Conservation (phyloP, 768 basidiomycete genomes). For the Suillus sp. region DNA sequence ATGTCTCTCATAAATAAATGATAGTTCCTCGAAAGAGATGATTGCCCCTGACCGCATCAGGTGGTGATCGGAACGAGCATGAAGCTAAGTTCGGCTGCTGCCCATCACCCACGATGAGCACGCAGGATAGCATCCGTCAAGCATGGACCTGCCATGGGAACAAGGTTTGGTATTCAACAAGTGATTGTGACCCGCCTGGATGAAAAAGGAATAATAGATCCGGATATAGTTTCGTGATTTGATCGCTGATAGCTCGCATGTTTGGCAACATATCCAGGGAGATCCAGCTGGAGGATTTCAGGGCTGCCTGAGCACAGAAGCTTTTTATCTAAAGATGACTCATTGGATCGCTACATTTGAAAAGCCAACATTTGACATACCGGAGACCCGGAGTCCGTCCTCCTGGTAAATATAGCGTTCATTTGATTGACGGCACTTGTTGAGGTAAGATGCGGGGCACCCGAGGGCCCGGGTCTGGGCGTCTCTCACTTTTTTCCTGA, state of each 20-base stretch:
- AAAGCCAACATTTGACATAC: slow-evolving; percentile 6
- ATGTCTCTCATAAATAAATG: too few relatives aligned
- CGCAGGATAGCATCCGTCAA: slow-evolving; percentile 7
- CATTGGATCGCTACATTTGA: slow-evolving; percentile 5
- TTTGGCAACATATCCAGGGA: too few relatives aligned
- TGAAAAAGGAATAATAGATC: background rate
- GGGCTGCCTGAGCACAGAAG: slow-evolving; percentile 5
- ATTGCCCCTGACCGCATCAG: too few relatives aligned
- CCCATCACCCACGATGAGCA: slow-evolving; percentile 5
- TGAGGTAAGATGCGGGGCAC: slow-evolving; percentile 10
- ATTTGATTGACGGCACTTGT: slow-evolving; percentile 7
- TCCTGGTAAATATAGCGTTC: slow-evolving; percentile 4
- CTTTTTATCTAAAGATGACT: slow-evolving; percentile 1
- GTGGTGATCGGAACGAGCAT: slow-evolving; percentile 4
- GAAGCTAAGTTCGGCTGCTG: background rate
- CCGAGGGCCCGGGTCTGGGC: background rate
- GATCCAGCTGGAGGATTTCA: slow-evolving; percentile 1
- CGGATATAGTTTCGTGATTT: background rate
- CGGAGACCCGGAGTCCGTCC: slow-evolving; percentile 1
- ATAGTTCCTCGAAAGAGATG: background rate
- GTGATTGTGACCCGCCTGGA: background rate
- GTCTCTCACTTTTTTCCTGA: too few relatives aligned
- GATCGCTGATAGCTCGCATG: slow-evolving; percentile 10
- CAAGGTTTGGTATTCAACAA: slow-evolving; percentile 2
- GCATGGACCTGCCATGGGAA: slow-evolving; percentile 8